Evolutionary conservation across 306 rosid species (phyloP).

Genomic region (Cucurbita moschata): DNA sequence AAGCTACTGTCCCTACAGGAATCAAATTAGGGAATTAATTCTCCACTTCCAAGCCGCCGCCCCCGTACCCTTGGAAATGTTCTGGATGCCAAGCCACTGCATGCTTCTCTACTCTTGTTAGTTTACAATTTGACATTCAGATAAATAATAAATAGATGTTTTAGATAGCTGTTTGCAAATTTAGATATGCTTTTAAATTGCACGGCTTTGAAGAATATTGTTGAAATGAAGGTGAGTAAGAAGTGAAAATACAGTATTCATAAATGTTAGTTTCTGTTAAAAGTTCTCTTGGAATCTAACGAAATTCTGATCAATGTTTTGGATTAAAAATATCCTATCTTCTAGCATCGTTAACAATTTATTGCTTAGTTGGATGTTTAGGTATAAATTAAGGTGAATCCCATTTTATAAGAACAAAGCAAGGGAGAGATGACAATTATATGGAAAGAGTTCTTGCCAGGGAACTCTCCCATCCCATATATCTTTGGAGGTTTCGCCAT

Average conservation of each 20-base stretch:
- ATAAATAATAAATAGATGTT: background rate
- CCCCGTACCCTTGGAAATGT: background rate
- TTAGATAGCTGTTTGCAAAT: background rate
- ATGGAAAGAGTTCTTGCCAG: conserved; percentile 1
- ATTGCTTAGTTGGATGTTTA: background rate
- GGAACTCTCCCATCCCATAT: conserved; percentile 3
- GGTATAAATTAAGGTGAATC: conserved; percentile 1
- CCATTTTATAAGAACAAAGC: background rate
- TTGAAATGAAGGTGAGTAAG: background rate
- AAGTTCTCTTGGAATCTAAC: background rate
- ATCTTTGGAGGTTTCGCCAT: conserved; percentile 3
- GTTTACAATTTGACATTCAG: background rate
- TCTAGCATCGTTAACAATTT: background rate
- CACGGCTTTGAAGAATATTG: background rate
- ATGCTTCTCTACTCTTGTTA: background rate
- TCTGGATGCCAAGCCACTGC: background rate
- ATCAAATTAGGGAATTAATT: background rate
- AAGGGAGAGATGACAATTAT: background rate
- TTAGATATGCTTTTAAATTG: background rate
- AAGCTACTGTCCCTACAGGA: background rate
- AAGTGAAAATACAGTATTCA: background rate
- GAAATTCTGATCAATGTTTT: background rate
- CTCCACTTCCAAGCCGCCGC: conserved; percentile 3
- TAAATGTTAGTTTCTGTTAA: background rate
- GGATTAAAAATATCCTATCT: background rate